Conservation (phyloP, 257 asterid genomes). For the Forsythia viridissima region DNA sequence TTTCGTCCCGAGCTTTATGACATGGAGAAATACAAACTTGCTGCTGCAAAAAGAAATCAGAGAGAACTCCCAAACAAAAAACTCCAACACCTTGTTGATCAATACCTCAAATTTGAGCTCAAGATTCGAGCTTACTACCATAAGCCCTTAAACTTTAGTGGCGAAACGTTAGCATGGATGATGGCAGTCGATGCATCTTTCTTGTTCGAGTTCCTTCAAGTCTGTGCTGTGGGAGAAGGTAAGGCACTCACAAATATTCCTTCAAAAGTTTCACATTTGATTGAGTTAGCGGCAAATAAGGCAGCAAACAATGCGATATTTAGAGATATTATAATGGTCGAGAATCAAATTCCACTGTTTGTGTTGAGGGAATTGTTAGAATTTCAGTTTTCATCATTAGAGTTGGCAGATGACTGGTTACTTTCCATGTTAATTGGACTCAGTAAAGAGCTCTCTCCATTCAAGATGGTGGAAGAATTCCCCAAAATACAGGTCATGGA, state of each 20-base stretch:
- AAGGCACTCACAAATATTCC: constrained; percentile 31
- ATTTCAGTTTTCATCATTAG: constrained; percentile 33
- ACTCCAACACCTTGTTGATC: constrained; percentile 28
- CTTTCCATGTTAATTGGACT: constrained; percentile 37
- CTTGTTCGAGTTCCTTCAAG: constrained; percentile 53
- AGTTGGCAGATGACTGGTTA: constrained; percentile 36
- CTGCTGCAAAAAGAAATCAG: constrained; percentile 38
- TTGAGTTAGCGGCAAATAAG: constrained; percentile 47
- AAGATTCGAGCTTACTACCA: constrained; percentile 54
- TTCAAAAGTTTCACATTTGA: constrained; percentile 43
- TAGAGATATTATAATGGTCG: constrained; percentile 59
- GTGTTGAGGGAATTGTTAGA: constrained; percentile 47
- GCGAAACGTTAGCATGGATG: constrained; percentile 65
- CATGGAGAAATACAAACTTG: constrained; percentile 43
- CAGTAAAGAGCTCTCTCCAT: constrained; percentile 43
- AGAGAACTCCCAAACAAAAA: constrained; percentile 17
- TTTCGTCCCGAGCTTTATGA: constrained; percentile 26
- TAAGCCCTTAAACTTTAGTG: constrained; percentile 33
- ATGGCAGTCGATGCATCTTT: constrained; percentile 62
- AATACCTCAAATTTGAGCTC: constrained; percentile 26
- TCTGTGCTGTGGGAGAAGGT: constrained; percentile 40
- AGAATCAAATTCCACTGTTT: constrained; percentile 69
- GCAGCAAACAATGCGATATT: constrained; percentile 45
- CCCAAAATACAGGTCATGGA: constrained; percentile 5
- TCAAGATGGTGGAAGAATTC: constrained; percentile 26